These are phyloP conservation scores for Eucalyptus virginea DNA, from an alignment of 345 rosid species.

Conservation along the genomic window DNA sequence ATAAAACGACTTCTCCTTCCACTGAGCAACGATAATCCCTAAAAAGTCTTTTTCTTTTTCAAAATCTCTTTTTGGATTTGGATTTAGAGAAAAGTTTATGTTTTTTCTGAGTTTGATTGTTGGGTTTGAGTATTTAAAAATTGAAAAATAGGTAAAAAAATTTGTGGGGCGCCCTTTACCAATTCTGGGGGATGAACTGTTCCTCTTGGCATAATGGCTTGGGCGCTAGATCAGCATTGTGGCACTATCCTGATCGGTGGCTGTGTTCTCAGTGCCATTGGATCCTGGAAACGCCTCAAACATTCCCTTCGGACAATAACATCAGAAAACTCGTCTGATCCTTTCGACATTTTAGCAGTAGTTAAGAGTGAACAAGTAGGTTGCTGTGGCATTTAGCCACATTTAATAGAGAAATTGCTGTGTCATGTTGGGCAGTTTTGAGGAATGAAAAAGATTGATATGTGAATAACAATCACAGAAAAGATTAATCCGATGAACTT, in stretches of 20 bases:
- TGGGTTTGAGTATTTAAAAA: neutral
- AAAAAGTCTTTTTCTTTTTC: neutral
- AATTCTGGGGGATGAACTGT: slow-evolving; percentile 64
- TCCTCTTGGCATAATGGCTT: slow-evolving; percentile 91
- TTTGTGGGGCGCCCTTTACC: slow-evolving; percentile 65
- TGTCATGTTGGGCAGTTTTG: neutral
- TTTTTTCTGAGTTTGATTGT: neutral
- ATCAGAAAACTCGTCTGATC: neutral
- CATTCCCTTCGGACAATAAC: neutral
- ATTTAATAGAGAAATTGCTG: neutral
- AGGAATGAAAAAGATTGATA: neutral
- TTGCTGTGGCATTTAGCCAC: neutral
- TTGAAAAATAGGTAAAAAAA: neutral
- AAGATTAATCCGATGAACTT: neutral
- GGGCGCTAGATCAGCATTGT: slow-evolving; percentile 46
- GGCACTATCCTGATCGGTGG: slow-evolving; percentile 70
- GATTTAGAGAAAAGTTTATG: neutral
- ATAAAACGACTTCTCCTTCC: slow-evolving; percentile 97
- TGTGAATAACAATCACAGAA: neutral
- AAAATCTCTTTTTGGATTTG: neutral
- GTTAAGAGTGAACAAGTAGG: neutral
- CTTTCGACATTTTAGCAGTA: neutral
- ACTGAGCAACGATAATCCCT: slow-evolving; percentile 43
- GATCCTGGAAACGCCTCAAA: slow-evolving; percentile 88
- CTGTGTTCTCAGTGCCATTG: slow-evolving; percentile 7